Evolutionary conservation across 176 grass and related monocot species (phyloP).

Genomic region (Triticum aestivum): DNA sequence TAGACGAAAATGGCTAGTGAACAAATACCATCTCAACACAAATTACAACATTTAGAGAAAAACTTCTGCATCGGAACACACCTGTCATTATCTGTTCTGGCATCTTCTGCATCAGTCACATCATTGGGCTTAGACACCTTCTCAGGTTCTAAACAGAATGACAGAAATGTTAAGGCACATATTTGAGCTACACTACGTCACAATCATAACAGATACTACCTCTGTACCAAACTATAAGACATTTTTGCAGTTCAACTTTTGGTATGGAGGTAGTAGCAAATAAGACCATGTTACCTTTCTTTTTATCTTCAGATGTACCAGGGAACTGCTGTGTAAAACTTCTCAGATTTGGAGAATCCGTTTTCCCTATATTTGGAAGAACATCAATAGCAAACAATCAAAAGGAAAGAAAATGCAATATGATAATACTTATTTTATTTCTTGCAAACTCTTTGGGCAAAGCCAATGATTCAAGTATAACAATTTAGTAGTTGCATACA

Average conservation of each 20-base stretch:
- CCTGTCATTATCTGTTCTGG: slow-evolving; percentile 43
- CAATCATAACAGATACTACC: not conserved
- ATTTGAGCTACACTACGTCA: not conserved
- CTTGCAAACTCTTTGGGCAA: not conserved
- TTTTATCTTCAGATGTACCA: slow-evolving; percentile 26
- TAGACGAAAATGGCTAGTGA: not conserved
- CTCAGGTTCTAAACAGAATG: slow-evolving; percentile 17
- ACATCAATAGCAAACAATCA: not conserved
- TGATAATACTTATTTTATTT: not conserved
- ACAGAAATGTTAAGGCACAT: slow-evolving; percentile 14
- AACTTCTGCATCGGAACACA: not conserved
- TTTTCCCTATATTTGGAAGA: slow-evolving; percentile 48
- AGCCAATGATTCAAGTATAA: not conserved
- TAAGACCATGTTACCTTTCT: slow-evolving; percentile 28
- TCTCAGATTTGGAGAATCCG: slow-evolving; percentile 56
- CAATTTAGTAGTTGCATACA: not conserved
- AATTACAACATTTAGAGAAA: not conserved
- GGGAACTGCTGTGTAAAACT: slow-evolving; percentile 69
- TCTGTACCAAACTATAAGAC: too few species aligned
- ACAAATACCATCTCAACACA: not conserved
- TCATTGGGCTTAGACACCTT: slow-evolving; percentile 15
- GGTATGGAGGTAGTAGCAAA: not conserved
- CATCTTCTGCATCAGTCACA: slow-evolving; percentile 30
- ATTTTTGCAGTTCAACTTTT: too few species aligned
- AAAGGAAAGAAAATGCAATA: not conserved